Conservation (phyloP, 2,329 filamentous ascomycete genomes). For the Colletotrichum echinochloae region DNA sequence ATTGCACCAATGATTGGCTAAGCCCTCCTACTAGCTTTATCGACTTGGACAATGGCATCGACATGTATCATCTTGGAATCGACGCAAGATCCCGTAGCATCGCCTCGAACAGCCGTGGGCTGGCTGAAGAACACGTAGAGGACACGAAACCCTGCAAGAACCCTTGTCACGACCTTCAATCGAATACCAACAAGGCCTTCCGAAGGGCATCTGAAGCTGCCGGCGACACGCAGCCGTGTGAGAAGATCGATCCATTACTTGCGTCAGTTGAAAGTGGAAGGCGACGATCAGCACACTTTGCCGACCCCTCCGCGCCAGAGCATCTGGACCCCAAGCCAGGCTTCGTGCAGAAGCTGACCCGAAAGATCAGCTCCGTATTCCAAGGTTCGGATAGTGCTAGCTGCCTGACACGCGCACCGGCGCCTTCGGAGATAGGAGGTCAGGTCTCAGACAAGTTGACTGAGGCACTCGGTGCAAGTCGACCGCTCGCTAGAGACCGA, state of each 20-base stretch:
- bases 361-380: slow-evolving; percentile 37
- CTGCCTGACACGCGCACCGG: slow-evolving; percentile 10
- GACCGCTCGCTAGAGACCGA: too few relatives aligned
- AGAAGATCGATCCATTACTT: background rate
- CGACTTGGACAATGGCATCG: slow-evolving; percentile 4
- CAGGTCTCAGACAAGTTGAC: background rate
- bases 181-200: background rate
- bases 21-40: slow-evolving; percentile 42
- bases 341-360: slow-evolving; percentile 23
- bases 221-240: background rate
- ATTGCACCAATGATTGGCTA: slow-evolving; percentile 51
- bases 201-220: slow-evolving; percentile 15
- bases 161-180: slow-evolving; percentile 42
- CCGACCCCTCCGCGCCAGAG: background rate
- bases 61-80: slow-evolving; percentile 47
- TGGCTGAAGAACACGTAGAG: slow-evolving; percentile 38
- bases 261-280: background rate
- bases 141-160: slow-evolving; percentile 37
- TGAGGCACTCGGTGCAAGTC: background rate
- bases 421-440: slow-evolving; percentile 8
- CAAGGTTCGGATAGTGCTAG: background rate
- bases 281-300: slow-evolving; percentile 19
- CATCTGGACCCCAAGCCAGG: background rate
- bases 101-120: slow-evolving; percentile 19
- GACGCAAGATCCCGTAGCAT: slow-evolving; percentile 47